Conservation (phyloP, 176 grass and related monocot species). For the Cenchrus americanus region DNA sequence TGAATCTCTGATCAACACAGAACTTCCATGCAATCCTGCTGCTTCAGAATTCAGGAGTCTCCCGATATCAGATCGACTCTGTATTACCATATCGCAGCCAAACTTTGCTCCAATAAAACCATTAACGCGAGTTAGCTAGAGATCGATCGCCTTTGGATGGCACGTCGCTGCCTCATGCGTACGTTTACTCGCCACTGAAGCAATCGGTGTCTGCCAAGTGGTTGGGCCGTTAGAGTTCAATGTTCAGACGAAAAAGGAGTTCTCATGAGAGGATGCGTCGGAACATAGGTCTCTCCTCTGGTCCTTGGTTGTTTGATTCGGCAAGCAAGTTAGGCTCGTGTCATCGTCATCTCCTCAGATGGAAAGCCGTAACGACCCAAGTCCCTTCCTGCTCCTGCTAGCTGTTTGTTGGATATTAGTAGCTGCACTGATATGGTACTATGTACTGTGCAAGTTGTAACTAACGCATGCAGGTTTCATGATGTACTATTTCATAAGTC, state of each 20-base stretch:
- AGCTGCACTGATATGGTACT: no score
- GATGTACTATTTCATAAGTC: neutral
- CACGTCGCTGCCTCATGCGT: neutral
- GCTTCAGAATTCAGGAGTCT: neutral
- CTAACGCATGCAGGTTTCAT: neutral
- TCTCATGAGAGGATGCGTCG: neutral
- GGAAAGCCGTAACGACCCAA: neutral
- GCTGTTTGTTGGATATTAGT: no score
- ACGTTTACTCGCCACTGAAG: slow-evolving; percentile 8
- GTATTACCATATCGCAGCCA: neutral
- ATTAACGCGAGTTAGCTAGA: neutral
- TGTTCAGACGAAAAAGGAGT: neutral
- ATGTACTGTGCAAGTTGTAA: neutral
- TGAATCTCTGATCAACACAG: neutral
- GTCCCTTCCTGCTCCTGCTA: neutral
- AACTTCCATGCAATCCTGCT: neutral
- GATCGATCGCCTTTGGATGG: neutral
- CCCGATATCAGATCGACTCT: neutral
- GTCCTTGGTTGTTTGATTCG: slow-evolving; percentile 19
- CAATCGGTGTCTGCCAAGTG: slow-evolving; percentile 1
- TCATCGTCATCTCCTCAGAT: neutral
- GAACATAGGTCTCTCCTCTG: neutral
- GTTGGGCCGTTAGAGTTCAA: neutral
- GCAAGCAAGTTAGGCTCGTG: slow-evolving; percentile 13
- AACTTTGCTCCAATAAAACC: neutral